A percentile compares a stretch with the other conserved stretches of the same genome.
phyloP scores from a whole-genome alignment of 2,329 filamentous ascomycete species.

The Fusarium sp. region DNA sequence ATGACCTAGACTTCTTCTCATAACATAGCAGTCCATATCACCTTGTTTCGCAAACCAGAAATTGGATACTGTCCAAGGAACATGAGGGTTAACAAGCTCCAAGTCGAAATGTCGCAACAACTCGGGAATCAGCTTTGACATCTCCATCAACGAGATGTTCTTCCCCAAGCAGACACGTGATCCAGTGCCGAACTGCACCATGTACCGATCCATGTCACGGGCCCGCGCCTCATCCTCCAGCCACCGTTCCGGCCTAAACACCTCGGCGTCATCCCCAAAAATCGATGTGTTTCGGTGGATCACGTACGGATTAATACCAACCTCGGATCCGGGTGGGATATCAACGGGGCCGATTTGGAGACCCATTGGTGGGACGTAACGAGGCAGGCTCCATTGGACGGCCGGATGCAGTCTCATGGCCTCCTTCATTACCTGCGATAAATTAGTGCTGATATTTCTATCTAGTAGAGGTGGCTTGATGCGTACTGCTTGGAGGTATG shows the following conservation, averaged over 20 bases:
- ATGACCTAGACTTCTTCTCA: not conserved
- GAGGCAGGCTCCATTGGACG: constrained; percentile 17
- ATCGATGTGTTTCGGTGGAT: constrained; percentile 11
- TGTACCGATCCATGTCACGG: constrained; percentile 8
- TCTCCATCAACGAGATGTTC: constrained; percentile 23
- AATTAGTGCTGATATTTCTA: not conserved
- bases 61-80: constrained; percentile 5
- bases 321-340: constrained; percentile 11
- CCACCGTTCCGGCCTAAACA: constrained; percentile 16
- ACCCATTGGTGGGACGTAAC: constrained; percentile 1
- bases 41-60: constrained; percentile 15
- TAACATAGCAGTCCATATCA: constrained; percentile 8
- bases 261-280: constrained; percentile 14
- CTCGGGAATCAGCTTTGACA: constrained; percentile 18
- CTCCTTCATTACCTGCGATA: constrained; percentile 13
- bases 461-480: not conserved
- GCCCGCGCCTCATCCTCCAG: constrained; percentile 7
- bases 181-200: constrained; percentile 15
- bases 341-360: constrained; percentile 4
- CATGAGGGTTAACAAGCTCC: not conserved
- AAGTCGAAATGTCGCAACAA: constrained; percentile 20
- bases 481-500: constrained; percentile 19
- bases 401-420: constrained; percentile 21
- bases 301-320: constrained; percentile 16
- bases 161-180: constrained; percentile 12